Percentiles rank a stretch among this genome's conserved stretches.
Evolutionary conservation across 2,329 filamentous ascomycete species (phyloP).

Genomic region (Mycocentrospora acerina): DNA sequence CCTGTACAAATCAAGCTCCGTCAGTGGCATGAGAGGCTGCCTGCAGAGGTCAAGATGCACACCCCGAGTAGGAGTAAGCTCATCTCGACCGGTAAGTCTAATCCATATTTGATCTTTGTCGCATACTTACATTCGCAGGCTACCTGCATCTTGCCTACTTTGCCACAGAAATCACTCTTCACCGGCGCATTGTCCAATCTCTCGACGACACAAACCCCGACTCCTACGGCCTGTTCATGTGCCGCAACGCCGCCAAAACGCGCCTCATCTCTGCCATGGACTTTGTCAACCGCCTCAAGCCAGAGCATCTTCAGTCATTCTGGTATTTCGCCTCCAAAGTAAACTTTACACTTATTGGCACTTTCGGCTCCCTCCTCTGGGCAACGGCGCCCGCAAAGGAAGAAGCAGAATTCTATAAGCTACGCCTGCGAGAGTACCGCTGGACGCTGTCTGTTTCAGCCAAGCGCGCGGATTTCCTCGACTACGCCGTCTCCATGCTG

Average conservation of each 20-base stretch:
- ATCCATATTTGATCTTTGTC: neutral
- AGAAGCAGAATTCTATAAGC: conserved; percentile 89
- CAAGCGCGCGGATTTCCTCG: conserved; percentile 62
- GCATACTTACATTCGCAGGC: conserved; percentile 27
- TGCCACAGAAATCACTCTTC: conserved; percentile 89
- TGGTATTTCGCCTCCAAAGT: conserved; percentile 89
- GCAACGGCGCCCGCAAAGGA: conserved; percentile 84
- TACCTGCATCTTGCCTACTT: conserved; percentile 92
- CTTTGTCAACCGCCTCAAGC: conserved; percentile 89
- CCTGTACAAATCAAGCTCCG: conserved; percentile 80
- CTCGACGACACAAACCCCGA: conserved; percentile 62
- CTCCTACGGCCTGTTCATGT: conserved; percentile 85
- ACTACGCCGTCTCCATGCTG: conserved; percentile 48
- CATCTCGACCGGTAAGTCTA: conserved; percentile 44
- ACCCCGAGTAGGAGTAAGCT: conserved; percentile 44
- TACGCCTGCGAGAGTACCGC: conserved; percentile 81
- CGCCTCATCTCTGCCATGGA: conserved; percentile 95
- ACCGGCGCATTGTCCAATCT: conserved; percentile 85
- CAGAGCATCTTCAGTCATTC: conserved; percentile 82
- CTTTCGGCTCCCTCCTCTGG: conserved; percentile 87
- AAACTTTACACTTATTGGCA: conserved; percentile 93
- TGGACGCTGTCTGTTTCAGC: conserved; percentile 90
- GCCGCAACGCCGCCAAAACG: conserved; percentile 89
- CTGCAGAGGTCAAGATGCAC: conserved; percentile 66
- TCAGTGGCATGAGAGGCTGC: conserved; percentile 77